These are phyloP conservation scores for Fragilariopsis cylindrus DNA, from an alignment of 108 stramenopile genomes.

Conservation along the genomic window DNA sequence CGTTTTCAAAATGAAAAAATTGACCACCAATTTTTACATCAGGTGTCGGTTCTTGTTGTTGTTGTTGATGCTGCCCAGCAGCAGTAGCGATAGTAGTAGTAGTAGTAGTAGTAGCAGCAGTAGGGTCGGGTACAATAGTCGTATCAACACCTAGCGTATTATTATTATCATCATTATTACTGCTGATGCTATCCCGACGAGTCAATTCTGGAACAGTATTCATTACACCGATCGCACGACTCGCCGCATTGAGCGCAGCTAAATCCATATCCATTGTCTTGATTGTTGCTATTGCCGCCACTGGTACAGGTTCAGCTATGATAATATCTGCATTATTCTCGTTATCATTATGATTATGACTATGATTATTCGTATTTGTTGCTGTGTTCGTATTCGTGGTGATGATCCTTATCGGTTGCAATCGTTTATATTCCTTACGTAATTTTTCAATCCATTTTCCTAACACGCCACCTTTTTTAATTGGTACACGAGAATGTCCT, in stretches of 20 bases:
- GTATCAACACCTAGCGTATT: not conserved
- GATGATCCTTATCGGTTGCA: not conserved
- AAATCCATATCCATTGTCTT: too few species aligned
- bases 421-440: conserved; percentile 14
- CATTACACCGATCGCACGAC: too few species aligned
- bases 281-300: too few species aligned
- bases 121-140: not conserved
- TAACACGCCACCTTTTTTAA: conserved; percentile 17
- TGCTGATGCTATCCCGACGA: too few species aligned
- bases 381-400: too few species aligned
- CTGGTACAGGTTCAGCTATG: too few species aligned
- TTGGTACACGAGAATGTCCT: conserved; percentile 17
- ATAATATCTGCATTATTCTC: too few species aligned
- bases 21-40: not conserved
- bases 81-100: not conserved
- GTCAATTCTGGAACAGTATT: too few species aligned
- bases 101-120: not conserved
- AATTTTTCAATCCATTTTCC: conserved; percentile 19
- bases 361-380: too few species aligned
- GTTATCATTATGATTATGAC: too few species aligned
- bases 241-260: too few species aligned
- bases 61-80: not conserved
- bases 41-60: too few species aligned
- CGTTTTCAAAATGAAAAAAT: not conserved
- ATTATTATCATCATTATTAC: not conserved